Evolutionary conservation across 306 rosid species (phyloP), one percentile per base, ranked within the genome.

Genomic region (Herpetospermum pedunculosum): DNA sequence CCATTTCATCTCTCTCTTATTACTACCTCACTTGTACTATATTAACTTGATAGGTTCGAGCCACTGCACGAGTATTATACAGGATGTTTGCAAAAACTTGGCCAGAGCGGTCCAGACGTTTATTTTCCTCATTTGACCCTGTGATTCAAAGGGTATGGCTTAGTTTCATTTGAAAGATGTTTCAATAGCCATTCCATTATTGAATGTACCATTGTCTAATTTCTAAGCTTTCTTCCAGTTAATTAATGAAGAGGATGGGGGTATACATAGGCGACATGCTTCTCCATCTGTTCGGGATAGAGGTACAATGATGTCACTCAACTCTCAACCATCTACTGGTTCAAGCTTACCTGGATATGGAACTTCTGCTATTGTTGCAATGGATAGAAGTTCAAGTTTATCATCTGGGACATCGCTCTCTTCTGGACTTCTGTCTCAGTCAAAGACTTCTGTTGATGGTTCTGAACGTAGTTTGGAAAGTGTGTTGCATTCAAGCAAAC

Each of bases 201-300:
- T 73, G 38, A 50, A 75, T 29, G 74, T 46, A 59, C 54, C 70
- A 35, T 63, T 74, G 63, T 43, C 75, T 80, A 47, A 83, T 35
- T 37, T 77, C 65, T 46, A 34, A 48, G 38, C 13, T 73, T 76
- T 75, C 76, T 25, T 18, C 68, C 96, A 95, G 99, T 77, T 95
- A 77, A 92, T 95, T 82, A 95, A 95, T 76, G 99, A 95, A 85
- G 99, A 95, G 86, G 96, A 95, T 85, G 97, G 99, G 71, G 96
- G 97, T 74, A 84, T 89, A 75, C 93, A 95, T 80, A 85, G 90
- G 84, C 89, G 96, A 14, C 96, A 88, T 78, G 96, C 89, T 48
- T 95, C 99, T 70, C 99, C 97, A 72, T 87, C 96, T 64, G 63
- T 88, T 79, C 99, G 93, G 72, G 99, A 95, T 82, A 92, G 96